A percentile compares a stretch with the other conserved stretches of the same genome.
These are phyloP conservation scores for Tolypocladium tropicale DNA, from an alignment of 2,329 filamentous ascomycete genomes.

Conservation along the genomic window DNA sequence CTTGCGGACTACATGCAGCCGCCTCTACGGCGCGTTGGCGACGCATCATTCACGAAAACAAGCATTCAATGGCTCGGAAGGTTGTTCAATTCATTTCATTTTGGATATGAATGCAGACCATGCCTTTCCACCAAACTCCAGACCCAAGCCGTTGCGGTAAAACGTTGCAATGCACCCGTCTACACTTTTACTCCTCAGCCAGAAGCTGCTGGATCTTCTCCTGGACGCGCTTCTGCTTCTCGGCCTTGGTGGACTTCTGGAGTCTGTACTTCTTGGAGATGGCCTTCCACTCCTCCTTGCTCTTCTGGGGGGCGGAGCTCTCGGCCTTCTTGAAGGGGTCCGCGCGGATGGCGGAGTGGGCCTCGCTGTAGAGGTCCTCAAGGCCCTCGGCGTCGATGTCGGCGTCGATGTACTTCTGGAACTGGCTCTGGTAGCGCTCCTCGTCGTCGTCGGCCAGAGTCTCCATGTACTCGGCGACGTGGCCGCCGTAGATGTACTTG, in stretches of 20 bases:
- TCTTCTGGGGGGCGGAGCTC: conserved; percentile 72
- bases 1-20: background rate
- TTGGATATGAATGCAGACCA: conserved; percentile 20
- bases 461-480: conserved; percentile 99
- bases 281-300: conserved; percentile 92
- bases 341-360: conserved; percentile 93
- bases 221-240: conserved; percentile 79
- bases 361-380: conserved; percentile 92
- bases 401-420: conserved; percentile 95
- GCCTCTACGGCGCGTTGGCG: background rate
- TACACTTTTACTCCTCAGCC: conserved; percentile 30
- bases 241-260: conserved; percentile 67
- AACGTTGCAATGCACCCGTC: conserved; percentile 1
- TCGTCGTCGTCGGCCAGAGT: conserved; percentile 98
- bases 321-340: conserved; percentile 94
- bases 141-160: conserved; percentile 18
- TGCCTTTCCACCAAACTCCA: conserved; percentile 27
- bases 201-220: conserved; percentile 81
- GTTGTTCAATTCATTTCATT: conserved; percentile 21
- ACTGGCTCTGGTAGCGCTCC: conserved; percentile 98
- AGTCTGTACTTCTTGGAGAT: conserved; percentile 85
- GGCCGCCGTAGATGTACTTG: conserved; percentile 98
- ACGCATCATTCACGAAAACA: background rate
- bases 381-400: conserved; percentile 93
- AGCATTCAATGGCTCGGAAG: background rate